These are phyloP conservation scores for Rosa chinensis DNA, from an alignment of 306 rosid species.

Conservation along the genomic window DNA sequence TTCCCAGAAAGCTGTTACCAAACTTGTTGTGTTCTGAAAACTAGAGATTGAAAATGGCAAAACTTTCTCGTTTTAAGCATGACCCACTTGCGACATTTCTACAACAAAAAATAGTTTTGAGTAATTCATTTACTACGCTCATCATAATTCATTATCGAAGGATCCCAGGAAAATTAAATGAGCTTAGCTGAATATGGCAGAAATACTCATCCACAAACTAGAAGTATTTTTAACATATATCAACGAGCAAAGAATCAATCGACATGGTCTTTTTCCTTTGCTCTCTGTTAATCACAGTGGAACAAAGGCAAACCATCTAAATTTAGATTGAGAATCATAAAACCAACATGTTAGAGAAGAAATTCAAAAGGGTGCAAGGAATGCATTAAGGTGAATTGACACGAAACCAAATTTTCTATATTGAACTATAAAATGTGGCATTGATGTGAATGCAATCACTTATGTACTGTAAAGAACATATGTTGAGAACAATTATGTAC, in stretches of 20 bases:
- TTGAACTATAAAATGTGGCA: slow-evolving; percentile 12
- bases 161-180: too few relatives aligned
- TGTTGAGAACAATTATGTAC: not conserved
- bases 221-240: not conserved
- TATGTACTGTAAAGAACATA: not conserved
- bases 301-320: not conserved
- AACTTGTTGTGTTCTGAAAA: too few relatives aligned
- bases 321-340: not conserved
- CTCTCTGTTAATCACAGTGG: not conserved
- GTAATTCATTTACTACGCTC: too few relatives aligned
- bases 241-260: not conserved
- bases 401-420: not conserved
- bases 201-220: too few relatives aligned
- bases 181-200: too few relatives aligned
- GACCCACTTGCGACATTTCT: too few relatives aligned
- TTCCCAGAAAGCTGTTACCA: too few relatives aligned
- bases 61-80: too few relatives aligned
- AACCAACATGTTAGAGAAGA: not conserved
- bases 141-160: too few relatives aligned
- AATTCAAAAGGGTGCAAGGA: not conserved
- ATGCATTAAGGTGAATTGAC: not conserved
- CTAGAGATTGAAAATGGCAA: too few relatives aligned
- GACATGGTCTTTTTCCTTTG: not conserved
- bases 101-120: too few relatives aligned
- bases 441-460: slow-evolving; percentile 7